Base-by-base conservation (phyloP, 345 rosid genomes). In the Citrus maxima region DNA sequence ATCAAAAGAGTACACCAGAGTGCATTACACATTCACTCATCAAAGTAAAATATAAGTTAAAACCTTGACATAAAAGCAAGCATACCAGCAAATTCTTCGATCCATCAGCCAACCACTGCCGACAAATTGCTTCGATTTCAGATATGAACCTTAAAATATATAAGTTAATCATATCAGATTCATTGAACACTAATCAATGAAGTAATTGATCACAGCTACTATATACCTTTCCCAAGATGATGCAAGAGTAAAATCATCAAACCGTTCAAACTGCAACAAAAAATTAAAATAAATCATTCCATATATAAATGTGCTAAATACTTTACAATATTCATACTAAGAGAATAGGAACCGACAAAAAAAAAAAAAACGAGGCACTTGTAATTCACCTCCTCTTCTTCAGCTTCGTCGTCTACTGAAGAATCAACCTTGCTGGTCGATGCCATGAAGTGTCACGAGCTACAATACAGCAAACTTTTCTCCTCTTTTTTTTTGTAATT, bases 181-280 rank as follows among this genome's bases (percentile, higher is more conserved):
- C 59, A 35, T 59, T 35, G 30, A 67, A 74, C 59, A 74, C 3
- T 14, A 30, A 32, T 28, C 8, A 46, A 5, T 6, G 24, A 25
- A 72, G 46, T 62, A 32, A 42, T 7, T 18, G 38, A 75, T 32
- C 35, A 28, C 10, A 63, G 3, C 72, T 5, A 61, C 25, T 3
- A 49, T 38, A 22, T 87, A 93, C 96, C 98, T 93, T 83, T 96
- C 98, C 99, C 99, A 96, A 4, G 99, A 90, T 64, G 98, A 96
- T 22, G 98, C 99, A 67, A 96, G 86, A n/a, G 99, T 96, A 65
- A 96, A 96, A 87, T 94, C 99, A 82, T 93, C 93, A 70, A 96
- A 96, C 77, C 92, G 88, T 85, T 96, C 95, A 7, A 94, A 86
- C 99, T 96, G 86, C 77, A 82, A 0, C 34, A 72, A 3, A 10